These are phyloP conservation scores for Uronychia setigera DNA, from an alignment of 73 alveolate species.

Conservation along the genomic window DNA sequence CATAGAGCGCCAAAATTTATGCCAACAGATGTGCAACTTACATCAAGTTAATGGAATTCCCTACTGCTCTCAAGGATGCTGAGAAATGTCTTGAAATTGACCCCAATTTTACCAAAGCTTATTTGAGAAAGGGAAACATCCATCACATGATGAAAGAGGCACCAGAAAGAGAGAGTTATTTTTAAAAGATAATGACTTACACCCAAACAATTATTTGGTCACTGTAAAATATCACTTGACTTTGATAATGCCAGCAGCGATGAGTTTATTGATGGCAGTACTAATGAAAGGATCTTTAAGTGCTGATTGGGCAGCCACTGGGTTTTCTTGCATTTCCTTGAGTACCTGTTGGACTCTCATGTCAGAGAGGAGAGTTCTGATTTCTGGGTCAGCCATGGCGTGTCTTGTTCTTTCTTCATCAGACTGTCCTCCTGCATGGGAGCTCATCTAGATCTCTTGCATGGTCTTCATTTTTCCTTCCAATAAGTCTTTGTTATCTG, in stretches of 20 bases:
- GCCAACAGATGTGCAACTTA: constrained; percentile 92
- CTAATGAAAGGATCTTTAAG: constrained; percentile 91
- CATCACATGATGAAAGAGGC: constrained; percentile 90
- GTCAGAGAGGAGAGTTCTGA: constrained; percentile 88
- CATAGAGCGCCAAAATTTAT: constrained; percentile 81
- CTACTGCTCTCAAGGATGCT: constrained; percentile 85
- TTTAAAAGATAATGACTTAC: too few relatives aligned
- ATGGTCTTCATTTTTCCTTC: constrained; percentile 77
- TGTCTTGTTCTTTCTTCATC: constrained; percentile 96
- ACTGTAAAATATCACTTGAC: constrained; percentile 82
- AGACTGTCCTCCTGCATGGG: constrained; percentile 73
- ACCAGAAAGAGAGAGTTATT: too few relatives aligned
- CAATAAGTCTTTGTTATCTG: constrained; percentile 79
- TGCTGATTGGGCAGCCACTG: constrained; percentile 78
- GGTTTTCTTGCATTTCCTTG: constrained; percentile 89
- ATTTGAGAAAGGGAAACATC: constrained; percentile 85
- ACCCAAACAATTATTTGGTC: too few relatives aligned
- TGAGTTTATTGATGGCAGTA: constrained; percentile 92
- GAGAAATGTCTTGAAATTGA: constrained; percentile 88
- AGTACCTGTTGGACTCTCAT: constrained; percentile 83
- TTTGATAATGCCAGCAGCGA: constrained; percentile 98
- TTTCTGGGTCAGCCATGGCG: constrained; percentile 99
- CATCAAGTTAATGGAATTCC: constrained; percentile 89
- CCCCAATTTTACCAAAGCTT: constrained; percentile 87
- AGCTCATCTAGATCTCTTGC: constrained; percentile 68